Base-by-base conservation (phyloP, 2,329 filamentous ascomycete genomes). In the Calonectria multiphialidica region DNA sequence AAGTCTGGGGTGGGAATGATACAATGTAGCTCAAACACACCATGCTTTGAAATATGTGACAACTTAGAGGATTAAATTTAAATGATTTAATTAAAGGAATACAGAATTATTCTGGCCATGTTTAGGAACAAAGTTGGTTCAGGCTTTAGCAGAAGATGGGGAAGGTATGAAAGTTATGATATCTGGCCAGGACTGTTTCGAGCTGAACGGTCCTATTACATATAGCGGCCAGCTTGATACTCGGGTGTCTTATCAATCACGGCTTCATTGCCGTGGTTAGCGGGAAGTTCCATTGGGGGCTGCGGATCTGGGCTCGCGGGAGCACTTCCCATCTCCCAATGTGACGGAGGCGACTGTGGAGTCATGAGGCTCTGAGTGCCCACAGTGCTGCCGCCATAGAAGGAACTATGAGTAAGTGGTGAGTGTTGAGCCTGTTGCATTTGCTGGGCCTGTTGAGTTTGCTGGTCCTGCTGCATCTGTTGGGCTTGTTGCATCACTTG, bases 331-430 rank as follows among this genome's bases (percentile, higher is more conserved):
- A 8, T 18, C 16, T n/a, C 47, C 47, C 47, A 50, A 8, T 50
- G 25, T 9, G 15, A 50, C 9, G 12, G 23, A 18, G 47, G 47
- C 23, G 47, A 50, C 6, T 50, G 25, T 18, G 47, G 25, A 2
- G 47, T 30, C 13, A 50, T 18, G 16, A 45, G 18, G 18, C 42
- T 45, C n/a, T 45, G 42, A 18, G 21, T 28, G 13, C 62, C 62
- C 21, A 50, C 33, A 15, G 62, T 65, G 45, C 45, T 65, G 33
- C 62, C 30, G n/a, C 62, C 62, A 21, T 65, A 65, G 45, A 28
- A 42, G 13, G 62, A 65, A 5, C 53, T 45, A 50, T 61, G 47
- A n/a, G 23, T 1, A 21, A 21, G 42, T 5, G 21, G 42, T 10
- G n/a, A 8, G 2, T 55, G 30, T 5, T 37, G 50, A 2, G 25